A percentile compares a stretch with the other conserved stretches of the same genome.
Conservation (phyloP, 148 eudicot species). For the Polygonum aviculare region DNA sequence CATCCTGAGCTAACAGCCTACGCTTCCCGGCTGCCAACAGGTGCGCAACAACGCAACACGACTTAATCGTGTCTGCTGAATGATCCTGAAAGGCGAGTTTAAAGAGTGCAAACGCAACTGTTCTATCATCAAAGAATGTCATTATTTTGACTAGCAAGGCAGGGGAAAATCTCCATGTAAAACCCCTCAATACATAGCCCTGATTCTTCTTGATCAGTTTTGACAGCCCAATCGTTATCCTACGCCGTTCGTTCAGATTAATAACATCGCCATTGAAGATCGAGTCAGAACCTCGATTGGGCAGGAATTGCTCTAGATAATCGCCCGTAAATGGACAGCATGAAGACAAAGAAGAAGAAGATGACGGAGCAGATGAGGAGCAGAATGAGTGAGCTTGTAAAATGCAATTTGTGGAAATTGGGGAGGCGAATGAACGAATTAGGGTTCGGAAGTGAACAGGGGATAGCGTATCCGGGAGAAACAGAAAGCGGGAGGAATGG, state of each 20-base stretch:
- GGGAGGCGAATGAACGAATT: constrained; percentile 14
- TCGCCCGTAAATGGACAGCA: constrained; percentile 13
- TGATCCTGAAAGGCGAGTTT: constrained; percentile 42
- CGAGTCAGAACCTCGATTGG: constrained; percentile 18
- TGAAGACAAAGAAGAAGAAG: constrained; percentile 15
- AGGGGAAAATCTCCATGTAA: constrained; percentile 57
- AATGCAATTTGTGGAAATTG: constrained; percentile 10
- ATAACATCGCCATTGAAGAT: constrained; percentile 25
- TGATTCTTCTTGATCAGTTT: constrained; percentile 38
- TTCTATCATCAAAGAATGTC: constrained; percentile 34
- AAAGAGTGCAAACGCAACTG: constrained; percentile 54
- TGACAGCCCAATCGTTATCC: constrained; percentile 39
- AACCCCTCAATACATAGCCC: constrained; percentile 24
- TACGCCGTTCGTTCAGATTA: constrained; percentile 52
- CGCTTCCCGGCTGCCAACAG: constrained; percentile 28
- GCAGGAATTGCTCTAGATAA: constrained; percentile 53
- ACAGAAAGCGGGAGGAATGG: constrained; percentile 13
- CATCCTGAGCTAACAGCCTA: constrained; percentile 64
- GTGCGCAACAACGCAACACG: constrained; percentile 55
- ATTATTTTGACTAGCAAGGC: constrained; percentile 51
- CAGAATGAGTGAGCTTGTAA: constrained; percentile 3
- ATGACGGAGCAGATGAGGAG: constrained; percentile 11
- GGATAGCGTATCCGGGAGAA: constrained; percentile 10
- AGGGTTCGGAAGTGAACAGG: constrained; percentile 16
- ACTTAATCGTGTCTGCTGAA: constrained; percentile 28